Evolutionary conservation across 371 early-diverging fungal species (phyloP).

Genomic region (Mortierella sp.): DNA sequence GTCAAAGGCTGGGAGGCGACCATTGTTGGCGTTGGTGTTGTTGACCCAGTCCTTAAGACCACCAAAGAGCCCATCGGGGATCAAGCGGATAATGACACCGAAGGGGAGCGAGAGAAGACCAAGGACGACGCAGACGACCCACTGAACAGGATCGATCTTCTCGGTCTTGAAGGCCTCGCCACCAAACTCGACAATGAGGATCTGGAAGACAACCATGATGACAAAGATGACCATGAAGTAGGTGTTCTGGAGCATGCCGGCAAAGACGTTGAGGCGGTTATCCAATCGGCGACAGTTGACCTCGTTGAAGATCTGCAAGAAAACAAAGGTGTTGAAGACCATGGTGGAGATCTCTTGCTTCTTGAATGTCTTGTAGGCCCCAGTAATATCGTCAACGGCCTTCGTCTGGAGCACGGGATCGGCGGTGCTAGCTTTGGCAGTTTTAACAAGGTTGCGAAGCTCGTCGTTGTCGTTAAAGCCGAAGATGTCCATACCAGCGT

Average conservation of each 20-base stretch:
- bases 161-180: conserved; percentile 72
- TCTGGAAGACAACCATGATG: conserved; percentile 67
- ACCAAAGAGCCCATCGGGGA: conserved; percentile 66
- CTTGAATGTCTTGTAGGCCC: conserved; percentile 26
- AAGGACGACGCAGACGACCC: conserved; percentile 75
- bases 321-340: conserved; percentile 86
- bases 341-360: conserved; percentile 64
- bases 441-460: conserved; percentile 4
- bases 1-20: conserved; percentile 40
- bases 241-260: conserved; percentile 66
- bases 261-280: conserved; percentile 73
- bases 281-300: conserved; percentile 80
- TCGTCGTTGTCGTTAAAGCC: conserved; percentile 30
- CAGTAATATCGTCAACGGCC: neutral
- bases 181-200: conserved; percentile 74
- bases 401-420: too few relatives aligned
- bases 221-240: conserved; percentile 74
- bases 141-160: conserved; percentile 66
- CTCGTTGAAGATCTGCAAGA: conserved; percentile 85
- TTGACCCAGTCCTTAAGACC: conserved; percentile 39
- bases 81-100: conserved; percentile 76
- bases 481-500: conserved; percentile 63
- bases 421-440: neutral
- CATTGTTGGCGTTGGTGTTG: conserved; percentile 5
- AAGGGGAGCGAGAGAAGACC: conserved; percentile 79